phyloP scores from a whole-genome alignment of 2,329 filamentous ascomycete species.

The Epicoccum nigrum region DNA sequence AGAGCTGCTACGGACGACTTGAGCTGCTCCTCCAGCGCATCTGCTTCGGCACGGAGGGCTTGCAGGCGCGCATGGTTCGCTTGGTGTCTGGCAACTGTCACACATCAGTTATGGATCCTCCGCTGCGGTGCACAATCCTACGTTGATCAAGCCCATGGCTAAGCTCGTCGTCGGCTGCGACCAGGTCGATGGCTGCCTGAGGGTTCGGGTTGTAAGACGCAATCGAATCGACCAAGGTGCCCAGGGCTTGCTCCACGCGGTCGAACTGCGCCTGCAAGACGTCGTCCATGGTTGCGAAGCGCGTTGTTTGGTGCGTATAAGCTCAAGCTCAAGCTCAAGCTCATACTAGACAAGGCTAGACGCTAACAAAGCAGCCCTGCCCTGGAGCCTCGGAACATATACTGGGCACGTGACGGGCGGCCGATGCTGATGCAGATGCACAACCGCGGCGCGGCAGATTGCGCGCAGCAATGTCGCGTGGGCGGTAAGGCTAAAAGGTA shows the following conservation, averaged over 20 bases:
- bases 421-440: background rate
- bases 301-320: constrained; percentile 8
- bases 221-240: constrained; percentile 77
- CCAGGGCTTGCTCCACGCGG: constrained; percentile 59
- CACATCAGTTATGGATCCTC: constrained; percentile 11
- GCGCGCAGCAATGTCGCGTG: constrained; percentile 17
- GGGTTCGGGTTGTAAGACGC: constrained; percentile 80
- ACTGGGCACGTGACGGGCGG: constrained; percentile 14
- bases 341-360: constrained; percentile 5
- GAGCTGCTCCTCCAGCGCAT: constrained; percentile 73
- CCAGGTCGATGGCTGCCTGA: constrained; percentile 70
- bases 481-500: constrained; percentile 20
- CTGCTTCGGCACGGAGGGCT: constrained; percentile 69
- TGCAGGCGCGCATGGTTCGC: constrained; percentile 73
- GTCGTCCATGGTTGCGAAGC: constrained; percentile 47
- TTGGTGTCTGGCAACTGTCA: constrained; percentile 74
- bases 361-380: constrained; percentile 8
- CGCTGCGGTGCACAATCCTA: constrained; percentile 42
- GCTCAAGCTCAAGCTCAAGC: constrained; percentile 7
- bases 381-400: background rate
- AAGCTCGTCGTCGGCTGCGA: constrained; percentile 72
- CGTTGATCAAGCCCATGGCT: constrained; percentile 69
- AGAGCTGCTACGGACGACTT: constrained; percentile 73
- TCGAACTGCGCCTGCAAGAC: constrained; percentile 53
- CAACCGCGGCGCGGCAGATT: constrained; percentile 11